Conservation (phyloP, 306 rosid genomes). For the Mimosa bimucronata region DNA sequence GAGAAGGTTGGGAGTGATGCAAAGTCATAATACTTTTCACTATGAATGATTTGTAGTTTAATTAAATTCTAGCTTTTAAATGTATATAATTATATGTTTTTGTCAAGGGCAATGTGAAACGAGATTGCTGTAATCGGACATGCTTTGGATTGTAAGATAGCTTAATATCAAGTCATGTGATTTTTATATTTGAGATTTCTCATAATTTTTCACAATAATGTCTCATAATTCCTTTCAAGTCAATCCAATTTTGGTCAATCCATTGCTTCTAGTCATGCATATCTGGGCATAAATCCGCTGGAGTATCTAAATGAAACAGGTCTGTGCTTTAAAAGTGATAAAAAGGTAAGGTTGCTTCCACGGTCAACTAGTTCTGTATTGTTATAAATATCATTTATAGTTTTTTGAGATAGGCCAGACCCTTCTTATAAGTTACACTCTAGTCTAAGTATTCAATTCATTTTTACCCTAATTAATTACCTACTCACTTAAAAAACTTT, state of each 20-base stretch:
- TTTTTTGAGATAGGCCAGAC: too few relatives aligned
- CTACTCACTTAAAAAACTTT: too few relatives aligned
- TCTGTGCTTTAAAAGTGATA: not conserved
- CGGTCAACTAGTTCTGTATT: not conserved
- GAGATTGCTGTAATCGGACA: not conserved
- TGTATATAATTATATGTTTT: not conserved
- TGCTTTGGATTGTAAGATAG: slow-evolving; percentile 14
- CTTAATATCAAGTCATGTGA: slow-evolving; percentile 17
- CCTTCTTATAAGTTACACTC: too few relatives aligned
- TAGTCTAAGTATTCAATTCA: too few relatives aligned
- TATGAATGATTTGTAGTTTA: not conserved
- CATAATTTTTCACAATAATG: not conserved
- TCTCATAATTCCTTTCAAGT: slow-evolving; percentile 9
- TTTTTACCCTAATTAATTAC: too few relatives aligned
- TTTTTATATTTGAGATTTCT: slow-evolving; percentile 5
- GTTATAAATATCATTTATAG: too few relatives aligned
- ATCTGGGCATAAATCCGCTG: not conserved
- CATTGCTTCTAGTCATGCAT: slow-evolving; percentile 7
- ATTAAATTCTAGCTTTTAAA: not conserved
- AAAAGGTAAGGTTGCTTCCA: slow-evolving; percentile 3
- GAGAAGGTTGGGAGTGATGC: not conserved
- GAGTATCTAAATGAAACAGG: slow-evolving; percentile 16
- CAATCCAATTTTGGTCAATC: slow-evolving; percentile 3
- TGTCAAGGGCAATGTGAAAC: not conserved
- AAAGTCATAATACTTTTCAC: not conserved